Evolutionary conservation across 2,329 filamentous ascomycete species (phyloP).

Genomic region (Aspergillus neoniger): DNA sequence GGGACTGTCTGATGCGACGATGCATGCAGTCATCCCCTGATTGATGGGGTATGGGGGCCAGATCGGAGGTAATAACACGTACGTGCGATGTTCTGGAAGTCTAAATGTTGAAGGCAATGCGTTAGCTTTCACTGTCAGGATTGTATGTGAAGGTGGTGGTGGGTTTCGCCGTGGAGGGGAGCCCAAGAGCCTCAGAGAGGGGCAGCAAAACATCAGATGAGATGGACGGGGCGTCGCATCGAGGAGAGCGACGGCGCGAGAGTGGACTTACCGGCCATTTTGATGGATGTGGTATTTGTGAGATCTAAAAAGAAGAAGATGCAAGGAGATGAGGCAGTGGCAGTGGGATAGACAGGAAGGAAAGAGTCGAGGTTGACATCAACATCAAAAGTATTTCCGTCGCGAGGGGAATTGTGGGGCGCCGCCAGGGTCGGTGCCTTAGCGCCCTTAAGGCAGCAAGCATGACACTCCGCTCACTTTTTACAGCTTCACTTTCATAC

Average conservation of each 20-base stretch:
- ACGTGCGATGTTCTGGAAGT: constrained; percentile 44
- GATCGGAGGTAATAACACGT: constrained; percentile 25
- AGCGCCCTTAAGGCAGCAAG: neutral
- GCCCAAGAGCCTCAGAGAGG: constrained; percentile 22
- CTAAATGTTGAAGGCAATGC: constrained; percentile 23
- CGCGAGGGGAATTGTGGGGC: constrained; percentile 22
- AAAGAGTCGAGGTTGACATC: constrained; percentile 17
- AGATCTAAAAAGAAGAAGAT: constrained; percentile 13
- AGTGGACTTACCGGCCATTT: constrained; percentile 39
- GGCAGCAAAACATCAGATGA: constrained; percentile 21
- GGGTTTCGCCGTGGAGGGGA: constrained; percentile 17
- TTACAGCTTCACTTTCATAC: neutral
- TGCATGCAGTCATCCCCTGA: neutral
- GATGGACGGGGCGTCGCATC: neutral
- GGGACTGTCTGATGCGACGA: neutral
- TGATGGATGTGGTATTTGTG: constrained; percentile 25
- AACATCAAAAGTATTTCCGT: constrained; percentile 16
- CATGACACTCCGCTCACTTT: neutral
- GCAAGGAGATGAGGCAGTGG: constrained; percentile 9
- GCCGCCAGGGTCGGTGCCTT: constrained; percentile 1
- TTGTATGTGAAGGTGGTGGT: neutral
- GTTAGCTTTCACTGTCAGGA: constrained; percentile 16
- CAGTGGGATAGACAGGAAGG: constrained; percentile 13
- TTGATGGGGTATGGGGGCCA: neutral
- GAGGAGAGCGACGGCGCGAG: neutral